Evolutionary conservation across 2,329 filamentous ascomycete genomes (phyloP).

Genomic region (Nemania sp.): DNA sequence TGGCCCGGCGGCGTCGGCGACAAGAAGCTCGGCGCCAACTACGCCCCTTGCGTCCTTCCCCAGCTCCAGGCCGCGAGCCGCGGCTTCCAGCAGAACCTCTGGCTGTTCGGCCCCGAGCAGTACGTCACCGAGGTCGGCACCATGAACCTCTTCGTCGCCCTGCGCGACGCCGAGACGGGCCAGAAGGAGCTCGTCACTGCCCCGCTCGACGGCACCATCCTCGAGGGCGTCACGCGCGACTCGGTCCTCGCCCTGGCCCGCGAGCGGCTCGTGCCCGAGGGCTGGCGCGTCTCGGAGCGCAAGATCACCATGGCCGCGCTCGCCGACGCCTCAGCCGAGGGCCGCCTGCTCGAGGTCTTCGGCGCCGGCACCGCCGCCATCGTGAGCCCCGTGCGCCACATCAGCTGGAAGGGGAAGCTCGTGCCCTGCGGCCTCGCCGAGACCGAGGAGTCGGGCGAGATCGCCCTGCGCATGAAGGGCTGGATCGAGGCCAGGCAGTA

Average conservation of each 20-base stretch:
- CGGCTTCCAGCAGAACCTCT: slow-evolving; percentile 97
- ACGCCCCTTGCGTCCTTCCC: slow-evolving; percentile 97
- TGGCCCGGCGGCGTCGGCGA: slow-evolving; percentile 98
- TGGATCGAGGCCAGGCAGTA: slow-evolving; percentile 98
- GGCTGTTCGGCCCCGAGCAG: slow-evolving; percentile 95
- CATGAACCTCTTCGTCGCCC: slow-evolving; percentile 95
- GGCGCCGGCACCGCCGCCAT: slow-evolving; percentile 93
- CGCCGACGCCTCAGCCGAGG: slow-evolving; percentile 78
- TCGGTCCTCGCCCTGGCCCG: slow-evolving; percentile 85
- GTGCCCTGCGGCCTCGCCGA: slow-evolving; percentile 83
- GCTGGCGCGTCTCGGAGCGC: slow-evolving; percentile 86
- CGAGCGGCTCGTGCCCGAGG: slow-evolving; percentile 80
- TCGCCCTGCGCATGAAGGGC: slow-evolving; percentile 85
- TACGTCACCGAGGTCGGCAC: slow-evolving; percentile 97
- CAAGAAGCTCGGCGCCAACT: slow-evolving; percentile 98
- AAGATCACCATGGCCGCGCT: slow-evolving; percentile 92
- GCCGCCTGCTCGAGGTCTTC: slow-evolving; percentile 89
- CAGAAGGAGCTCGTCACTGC: slow-evolving; percentile 94
- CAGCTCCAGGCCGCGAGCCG: slow-evolving; percentile 89
- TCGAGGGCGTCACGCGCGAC: slow-evolving; percentile 93
- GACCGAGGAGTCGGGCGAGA: slow-evolving; percentile 82
- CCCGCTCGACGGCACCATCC: slow-evolving; percentile 92
- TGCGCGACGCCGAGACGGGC: slow-evolving; percentile 84
- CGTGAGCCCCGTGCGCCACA: slow-evolving; percentile 85
- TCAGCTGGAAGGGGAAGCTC: slow-evolving; percentile 82